Evolutionary conservation across 768 basidiomycete genomes (phyloP), one percentile per base, ranked within the genome.

Genomic region (Mycena belliarum): DNA sequence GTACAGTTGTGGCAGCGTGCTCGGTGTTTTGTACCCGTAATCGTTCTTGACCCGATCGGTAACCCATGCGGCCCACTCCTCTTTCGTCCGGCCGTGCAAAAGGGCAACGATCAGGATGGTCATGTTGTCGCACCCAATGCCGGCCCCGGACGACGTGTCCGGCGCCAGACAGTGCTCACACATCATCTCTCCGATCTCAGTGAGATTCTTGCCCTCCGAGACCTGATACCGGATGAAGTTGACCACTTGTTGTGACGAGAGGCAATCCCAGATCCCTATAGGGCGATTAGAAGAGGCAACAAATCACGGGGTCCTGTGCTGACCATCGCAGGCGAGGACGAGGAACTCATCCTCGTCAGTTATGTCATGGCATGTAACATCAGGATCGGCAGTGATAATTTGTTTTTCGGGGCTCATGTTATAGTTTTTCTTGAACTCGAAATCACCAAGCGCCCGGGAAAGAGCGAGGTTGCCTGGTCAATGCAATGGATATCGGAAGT

Each of bases 121-220:
- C 97, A 99, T 99, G 77, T 99, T 98, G 76, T 99, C 97, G 71
- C 96, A 98, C 20, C 97, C 97, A 61, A 98, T 92, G 14, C 97
- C 97, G 42, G 86, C 85, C 46, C 91, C 92, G 33, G 90, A 90
- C 23, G 89, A 88, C 2, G 92, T 91, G 70, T 97, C 94, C 1
- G 95, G 95, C 23, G 97, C 95, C 45, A 98, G 81, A 68, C 97
- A 98, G 64, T 90, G 88, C 57, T 93, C 89, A 73, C 95, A 96
- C 64, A 98, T 86, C 67, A 85, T 81, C 72, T 96, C 93, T 66
- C 89, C 85, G 57, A 98, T 92, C 69, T 95, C 88, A n/a, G 74
- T 63, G 9, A 98, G 82, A 50, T 86, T 79, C 67, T 87, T 89
- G 38, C 89, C 88, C 65, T 93, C 81, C 14, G 92, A 86, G 35